Base-by-base conservation (phyloP, 257 asterid species). In the Knoxia roxburghii region DNA sequence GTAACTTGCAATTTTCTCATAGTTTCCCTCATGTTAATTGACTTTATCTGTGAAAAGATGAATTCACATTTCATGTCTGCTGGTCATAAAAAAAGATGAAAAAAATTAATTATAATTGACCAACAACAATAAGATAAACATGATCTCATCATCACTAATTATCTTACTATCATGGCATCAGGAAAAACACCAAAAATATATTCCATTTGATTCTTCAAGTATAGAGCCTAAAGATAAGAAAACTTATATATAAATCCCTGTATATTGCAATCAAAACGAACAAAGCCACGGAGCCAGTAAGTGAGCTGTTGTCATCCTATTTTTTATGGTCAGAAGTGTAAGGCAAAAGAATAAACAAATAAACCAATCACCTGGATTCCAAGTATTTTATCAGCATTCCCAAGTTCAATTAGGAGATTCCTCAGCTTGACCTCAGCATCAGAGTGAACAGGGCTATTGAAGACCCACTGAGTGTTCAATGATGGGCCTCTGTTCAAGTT, bases 311-410 rank as follows among this genome's bases (percentile, higher is more conserved):
- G 41, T 56, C 10, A 13, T 10, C 26, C 64, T 27, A 56, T 18
- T 33, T 17, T 24, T 32, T 7, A 27, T 11, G 30, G 50, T 41
- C 15, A 62, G 14, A 62, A 55, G 1, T 1, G 10, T 6, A 53
- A 30, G 54, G 6, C 4, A 7, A 11, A 68, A 32, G 20, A 64
- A 29, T 51, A 52, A 43, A 21, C 33, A 20, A 5, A 8, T 14
- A 35, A 59, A 43, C 23, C 35, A 57, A 30, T 33, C 68, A 93
- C 98, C 98, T 93, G 98, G 81, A 93, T 85, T 74, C 98, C 98
- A 62, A 93, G 97, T 74, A 93, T 82, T 85, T 89, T 93, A 70
- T 86, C 88, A 72, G 91, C 85, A 81, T 82, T 82, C 51, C 97
- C 96, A 30, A 93, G 91, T 76, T 87, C 93, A 77, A 82, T 81